These are phyloP conservation scores for Teratosphaeria destructans DNA, from an alignment of 2,329 filamentous ascomycete species.

Conservation along the genomic window DNA sequence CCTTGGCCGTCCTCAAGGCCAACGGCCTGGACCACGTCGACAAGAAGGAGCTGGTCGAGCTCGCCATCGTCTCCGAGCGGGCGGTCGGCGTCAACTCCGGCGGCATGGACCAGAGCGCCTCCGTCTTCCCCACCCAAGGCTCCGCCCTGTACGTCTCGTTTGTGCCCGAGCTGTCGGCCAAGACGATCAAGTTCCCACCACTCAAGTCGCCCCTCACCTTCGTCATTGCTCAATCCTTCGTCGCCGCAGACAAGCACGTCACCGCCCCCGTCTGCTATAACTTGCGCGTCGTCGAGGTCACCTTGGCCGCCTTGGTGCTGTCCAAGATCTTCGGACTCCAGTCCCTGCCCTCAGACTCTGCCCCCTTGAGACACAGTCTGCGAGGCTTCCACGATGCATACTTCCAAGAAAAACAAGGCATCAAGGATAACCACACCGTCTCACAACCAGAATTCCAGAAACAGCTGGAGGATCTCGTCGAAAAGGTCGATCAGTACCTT, in stretches of 20 bases:
- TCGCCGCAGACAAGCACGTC: slow-evolving; percentile 87
- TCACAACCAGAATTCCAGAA: slow-evolving; percentile 36
- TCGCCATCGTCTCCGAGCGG: slow-evolving; percentile 89
- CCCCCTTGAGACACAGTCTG: slow-evolving; percentile 72
- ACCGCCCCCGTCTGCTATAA: slow-evolving; percentile 95
- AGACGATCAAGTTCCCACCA: slow-evolving; percentile 70
- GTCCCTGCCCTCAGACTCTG: slow-evolving; percentile 62
- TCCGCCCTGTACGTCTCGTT: slow-evolving; percentile 87
- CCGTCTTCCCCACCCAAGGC: slow-evolving; percentile 79
- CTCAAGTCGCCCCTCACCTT: slow-evolving; percentile 79
- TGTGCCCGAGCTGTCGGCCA: slow-evolving; percentile 63
- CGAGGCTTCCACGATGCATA: slow-evolving; percentile 79
- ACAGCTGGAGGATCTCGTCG: slow-evolving; percentile 65
- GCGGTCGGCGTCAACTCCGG: slow-evolving; percentile 94
- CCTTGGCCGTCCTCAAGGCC: slow-evolving; percentile 75
- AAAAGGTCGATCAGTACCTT: slow-evolving; percentile 60
- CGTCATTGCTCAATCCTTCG: slow-evolving; percentile 87
- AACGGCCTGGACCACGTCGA: slow-evolving; percentile 70
- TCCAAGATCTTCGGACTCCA: slow-evolving; percentile 50
- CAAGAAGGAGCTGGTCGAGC: slow-evolving; percentile 83
- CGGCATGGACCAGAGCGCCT: slow-evolving; percentile 96
- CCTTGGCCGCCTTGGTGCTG: slow-evolving; percentile 64
- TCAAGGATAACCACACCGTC: slow-evolving; percentile 38
- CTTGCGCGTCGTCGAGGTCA: slow-evolving; percentile 89
- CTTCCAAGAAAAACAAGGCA: slow-evolving; percentile 47